Percentiles rank a stretch among this genome's conserved stretches.
Evolutionary conservation across 2,329 filamentous ascomycete genomes (phyloP).

Genomic region (Apiospora marii): DNA sequence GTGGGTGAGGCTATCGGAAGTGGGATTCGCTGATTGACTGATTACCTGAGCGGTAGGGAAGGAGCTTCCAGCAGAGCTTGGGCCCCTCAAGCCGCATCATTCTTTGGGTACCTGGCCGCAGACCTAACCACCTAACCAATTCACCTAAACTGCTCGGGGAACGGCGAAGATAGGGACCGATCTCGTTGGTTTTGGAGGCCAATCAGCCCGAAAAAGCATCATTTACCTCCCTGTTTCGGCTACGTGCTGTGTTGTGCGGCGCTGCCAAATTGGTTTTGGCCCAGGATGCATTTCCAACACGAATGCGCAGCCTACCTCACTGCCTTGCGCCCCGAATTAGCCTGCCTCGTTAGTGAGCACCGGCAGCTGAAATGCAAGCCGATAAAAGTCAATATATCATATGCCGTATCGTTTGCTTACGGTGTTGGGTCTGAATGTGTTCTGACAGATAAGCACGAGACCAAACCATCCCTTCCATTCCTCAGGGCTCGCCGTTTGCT

Average conservation of each 20-base stretch:
- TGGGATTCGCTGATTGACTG: background rate
- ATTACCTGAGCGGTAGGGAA: conserved; percentile 16
- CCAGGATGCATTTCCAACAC: background rate
- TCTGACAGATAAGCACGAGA: background rate
- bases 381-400: background rate
- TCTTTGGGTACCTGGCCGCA: background rate
- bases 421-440: background rate
- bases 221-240: conserved; percentile 2
- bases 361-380: background rate
- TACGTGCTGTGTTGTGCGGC: background rate
- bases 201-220: background rate
- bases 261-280: background rate
- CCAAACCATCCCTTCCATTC: background rate
- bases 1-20: conserved; percentile 19
- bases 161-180: conserved; percentile 12
- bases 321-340: conserved; percentile 10
- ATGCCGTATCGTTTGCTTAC: background rate
- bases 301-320: background rate
- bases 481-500: background rate
- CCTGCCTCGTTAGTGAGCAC: background rate
- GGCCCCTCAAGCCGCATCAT: conserved; percentile 11
- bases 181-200: background rate
- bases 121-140: background rate
- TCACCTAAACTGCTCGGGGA: conserved; percentile 3
- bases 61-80: conserved; percentile 9